A percentile compares a stretch with the other conserved stretches of the same genome.
These are phyloP conservation scores for Fusarium sororula DNA, from an alignment of 2,329 filamentous ascomycete species.

Conservation along the genomic window DNA sequence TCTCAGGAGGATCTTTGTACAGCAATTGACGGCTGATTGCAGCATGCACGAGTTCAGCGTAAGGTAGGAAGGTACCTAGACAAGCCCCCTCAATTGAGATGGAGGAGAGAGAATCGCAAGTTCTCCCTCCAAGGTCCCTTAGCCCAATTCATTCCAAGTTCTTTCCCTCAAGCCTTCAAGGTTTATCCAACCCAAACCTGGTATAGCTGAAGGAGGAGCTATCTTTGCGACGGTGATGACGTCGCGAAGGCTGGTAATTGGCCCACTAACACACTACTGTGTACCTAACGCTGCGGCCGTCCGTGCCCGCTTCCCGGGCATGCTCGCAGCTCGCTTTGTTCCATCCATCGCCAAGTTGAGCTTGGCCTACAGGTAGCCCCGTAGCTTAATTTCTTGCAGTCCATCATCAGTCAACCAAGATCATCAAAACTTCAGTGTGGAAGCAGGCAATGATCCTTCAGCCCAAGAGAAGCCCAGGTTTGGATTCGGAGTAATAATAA, in stretches of 20 bases:
- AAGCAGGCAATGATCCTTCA: not conserved
- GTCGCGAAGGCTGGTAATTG: conserved; percentile 29
- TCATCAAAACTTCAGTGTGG: not conserved
- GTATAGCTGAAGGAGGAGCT: conserved; percentile 28
- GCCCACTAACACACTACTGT: conserved; percentile 13
- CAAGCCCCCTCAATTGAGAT: not conserved
- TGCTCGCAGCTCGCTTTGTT: not conserved
- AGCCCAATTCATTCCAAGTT: conserved; percentile 16
- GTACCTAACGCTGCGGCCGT: not conserved
- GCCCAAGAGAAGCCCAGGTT: not conserved
- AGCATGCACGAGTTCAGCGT: conserved; percentile 20
- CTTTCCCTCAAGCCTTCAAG: conserved; percentile 21
- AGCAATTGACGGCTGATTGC: conserved; percentile 34
- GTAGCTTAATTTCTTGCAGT: conserved; percentile 29
- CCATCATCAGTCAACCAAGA: not conserved
- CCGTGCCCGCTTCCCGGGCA: conserved; percentile 16
- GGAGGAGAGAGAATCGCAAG: not conserved
- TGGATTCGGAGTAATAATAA: not conserved
- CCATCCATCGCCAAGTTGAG: conserved; percentile 1
- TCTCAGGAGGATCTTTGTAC: conserved; percentile 23
- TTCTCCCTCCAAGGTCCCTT: not conserved
- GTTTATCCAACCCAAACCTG: conserved; percentile 14
- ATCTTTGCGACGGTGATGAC: conserved; percentile 23
- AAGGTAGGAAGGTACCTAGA: not conserved
- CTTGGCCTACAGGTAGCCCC: not conserved